These are phyloP conservation scores for Eucalyptus pauciflora DNA, from an alignment of 345 rosid species.

Conservation along the genomic window DNA sequence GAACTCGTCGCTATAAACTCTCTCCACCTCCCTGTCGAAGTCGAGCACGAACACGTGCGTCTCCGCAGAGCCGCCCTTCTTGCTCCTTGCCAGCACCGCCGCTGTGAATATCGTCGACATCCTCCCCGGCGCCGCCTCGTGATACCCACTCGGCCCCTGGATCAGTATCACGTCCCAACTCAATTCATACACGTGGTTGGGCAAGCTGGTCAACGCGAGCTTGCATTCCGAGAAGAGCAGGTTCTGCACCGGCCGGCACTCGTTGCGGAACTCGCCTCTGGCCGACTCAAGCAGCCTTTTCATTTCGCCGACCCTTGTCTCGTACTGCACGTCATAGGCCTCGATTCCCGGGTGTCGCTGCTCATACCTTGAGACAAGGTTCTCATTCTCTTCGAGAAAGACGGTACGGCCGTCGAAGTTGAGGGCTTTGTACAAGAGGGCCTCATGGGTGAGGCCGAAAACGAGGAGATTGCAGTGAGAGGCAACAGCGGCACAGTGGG, in stretches of 20 bases:
- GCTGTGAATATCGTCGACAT: not conserved
- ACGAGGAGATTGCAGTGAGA: not conserved
- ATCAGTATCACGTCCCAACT: not conserved
- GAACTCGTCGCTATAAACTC: not conserved
- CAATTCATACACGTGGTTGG: not conserved
- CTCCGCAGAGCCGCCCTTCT: constrained; percentile 48
- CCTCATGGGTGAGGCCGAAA: not conserved
- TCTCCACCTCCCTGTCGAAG: not conserved
- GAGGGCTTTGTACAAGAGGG: not conserved
- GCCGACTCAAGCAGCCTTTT: not conserved
- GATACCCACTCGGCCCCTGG: not conserved
- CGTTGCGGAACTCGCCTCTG: not conserved
- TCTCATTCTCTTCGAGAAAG: not conserved
- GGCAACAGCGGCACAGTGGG: not conserved
- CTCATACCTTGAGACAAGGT: not conserved
- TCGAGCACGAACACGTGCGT: constrained; percentile 74
- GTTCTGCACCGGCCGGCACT: not conserved
- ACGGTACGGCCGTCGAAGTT: not conserved
- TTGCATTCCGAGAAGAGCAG: not conserved
- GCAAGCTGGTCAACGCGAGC: not conserved
- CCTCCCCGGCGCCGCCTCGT: constrained; percentile 26
- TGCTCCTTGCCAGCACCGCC: constrained; percentile 18
- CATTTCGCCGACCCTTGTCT: not conserved
- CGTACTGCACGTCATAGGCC: not conserved
- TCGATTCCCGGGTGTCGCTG: not conserved